These are phyloP conservation scores for Aspergillus udagawae DNA, from an alignment of 2,329 filamentous ascomycete genomes.

Conservation along the genomic window DNA sequence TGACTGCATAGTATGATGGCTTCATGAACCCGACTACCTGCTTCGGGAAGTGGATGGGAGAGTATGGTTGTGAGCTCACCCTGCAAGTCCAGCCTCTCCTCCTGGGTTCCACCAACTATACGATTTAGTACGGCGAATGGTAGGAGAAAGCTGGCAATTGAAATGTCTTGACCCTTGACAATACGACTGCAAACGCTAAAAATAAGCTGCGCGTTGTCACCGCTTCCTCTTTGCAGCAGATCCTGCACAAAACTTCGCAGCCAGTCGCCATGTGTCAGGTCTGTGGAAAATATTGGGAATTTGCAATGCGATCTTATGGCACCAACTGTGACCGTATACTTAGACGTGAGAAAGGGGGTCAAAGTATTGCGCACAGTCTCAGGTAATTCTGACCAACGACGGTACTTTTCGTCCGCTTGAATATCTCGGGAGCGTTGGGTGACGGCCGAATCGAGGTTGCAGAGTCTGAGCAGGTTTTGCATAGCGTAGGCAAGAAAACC, in stretches of 20 bases:
- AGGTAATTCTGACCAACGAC: conserved; percentile 74
- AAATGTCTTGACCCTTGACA: conserved; percentile 78
- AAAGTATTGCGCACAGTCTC: conserved; percentile 74
- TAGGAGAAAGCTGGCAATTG: conserved; percentile 81
- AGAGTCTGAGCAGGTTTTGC: conserved; percentile 80
- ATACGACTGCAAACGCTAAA: conserved; percentile 79
- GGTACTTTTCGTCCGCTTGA: conserved; percentile 59
- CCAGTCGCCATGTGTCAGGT: conserved; percentile 73
- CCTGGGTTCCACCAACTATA: conserved; percentile 66
- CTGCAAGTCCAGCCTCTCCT: conserved; percentile 63
- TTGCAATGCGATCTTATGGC: conserved; percentile 49
- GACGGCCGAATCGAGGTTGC: conserved; percentile 62
- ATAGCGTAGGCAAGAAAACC: conserved; percentile 92
- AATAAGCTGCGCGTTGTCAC: conserved; percentile 67
- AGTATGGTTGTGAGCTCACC: conserved; percentile 72
- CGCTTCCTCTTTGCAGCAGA: conserved; percentile 73
- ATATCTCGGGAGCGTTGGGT: conserved; percentile 50
- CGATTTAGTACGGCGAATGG: conserved; percentile 84
- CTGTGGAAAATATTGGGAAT: conserved; percentile 74
- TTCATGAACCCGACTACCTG: conserved; percentile 61
- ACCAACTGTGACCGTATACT: conserved; percentile 68
- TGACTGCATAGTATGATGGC: conserved; percentile 83
- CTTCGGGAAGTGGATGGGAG: conserved; percentile 54
- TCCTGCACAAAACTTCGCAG: conserved; percentile 76
- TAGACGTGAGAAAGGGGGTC: conserved; percentile 82